Conservation (phyloP, 768 basidiomycete species). For the Mycena pura region DNA sequence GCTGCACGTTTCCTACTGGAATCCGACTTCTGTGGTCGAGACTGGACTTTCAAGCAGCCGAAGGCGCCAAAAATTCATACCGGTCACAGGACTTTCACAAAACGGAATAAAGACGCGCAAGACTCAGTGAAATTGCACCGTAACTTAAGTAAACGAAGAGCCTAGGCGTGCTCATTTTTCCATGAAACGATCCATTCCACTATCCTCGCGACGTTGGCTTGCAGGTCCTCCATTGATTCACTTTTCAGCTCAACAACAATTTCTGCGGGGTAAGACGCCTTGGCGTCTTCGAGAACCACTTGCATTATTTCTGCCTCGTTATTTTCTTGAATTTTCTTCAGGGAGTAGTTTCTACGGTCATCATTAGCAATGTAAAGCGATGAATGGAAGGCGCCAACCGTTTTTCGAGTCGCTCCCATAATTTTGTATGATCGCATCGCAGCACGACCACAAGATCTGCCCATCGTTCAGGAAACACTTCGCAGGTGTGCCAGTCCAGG, state of each 20-base stretch:
- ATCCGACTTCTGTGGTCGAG: no score
- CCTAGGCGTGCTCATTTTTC: slow-evolving; percentile 51
- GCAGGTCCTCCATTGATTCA: slow-evolving; percentile 78
- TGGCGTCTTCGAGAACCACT: slow-evolving; percentile 87
- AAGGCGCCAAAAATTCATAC: no score
- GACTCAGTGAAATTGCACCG: no score
- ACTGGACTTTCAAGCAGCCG: no score
- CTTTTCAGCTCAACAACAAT: slow-evolving; percentile 87
- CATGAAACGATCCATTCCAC: slow-evolving; percentile 88
- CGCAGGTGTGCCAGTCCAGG: slow-evolving; percentile 95
- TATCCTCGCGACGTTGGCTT: slow-evolving; percentile 86
- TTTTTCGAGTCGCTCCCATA: slow-evolving; percentile 93
- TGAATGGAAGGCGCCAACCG: slow-evolving; percentile 56
- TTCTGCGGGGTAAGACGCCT: slow-evolving; percentile 82
- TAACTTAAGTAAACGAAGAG: no score
- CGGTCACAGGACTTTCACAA: no score
- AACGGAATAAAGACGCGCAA: no score
- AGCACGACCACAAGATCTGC: slow-evolving; percentile 93
- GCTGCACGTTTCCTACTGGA: no score
- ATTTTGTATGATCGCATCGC: slow-evolving; percentile 81
- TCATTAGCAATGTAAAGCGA: slow-evolving; percentile 5
- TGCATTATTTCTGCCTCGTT: slow-evolving; percentile 99
- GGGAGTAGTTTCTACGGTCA: slow-evolving; percentile 71
- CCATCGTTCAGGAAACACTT: slow-evolving; percentile 96
- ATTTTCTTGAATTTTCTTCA: slow-evolving; percentile 98